Conservation (phyloP, 2,329 filamentous ascomycete genomes). For the Gyromitra esculenta region DNA sequence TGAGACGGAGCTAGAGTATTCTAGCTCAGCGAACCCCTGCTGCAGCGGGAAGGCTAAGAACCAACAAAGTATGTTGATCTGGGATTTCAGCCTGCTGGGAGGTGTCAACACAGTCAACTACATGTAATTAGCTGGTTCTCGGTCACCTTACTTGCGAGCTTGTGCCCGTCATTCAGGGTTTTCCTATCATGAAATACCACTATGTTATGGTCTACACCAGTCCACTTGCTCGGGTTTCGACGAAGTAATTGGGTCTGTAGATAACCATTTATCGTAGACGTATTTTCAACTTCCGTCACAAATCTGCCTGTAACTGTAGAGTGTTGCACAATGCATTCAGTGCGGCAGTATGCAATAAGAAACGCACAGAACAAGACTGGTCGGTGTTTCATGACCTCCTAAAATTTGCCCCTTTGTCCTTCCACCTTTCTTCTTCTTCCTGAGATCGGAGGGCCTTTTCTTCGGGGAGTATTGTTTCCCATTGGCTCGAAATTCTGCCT, state of each 20-base stretch:
- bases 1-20: not conserved
- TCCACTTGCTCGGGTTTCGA: not conserved
- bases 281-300: slow-evolving; percentile 1
- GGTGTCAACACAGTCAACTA: not conserved
- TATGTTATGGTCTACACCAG: not conserved
- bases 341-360: slow-evolving; percentile 4
- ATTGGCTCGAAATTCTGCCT: slow-evolving; percentile 10
- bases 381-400: slow-evolving; percentile 16
- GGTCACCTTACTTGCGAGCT: not conserved
- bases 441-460: not conserved
- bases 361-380: slow-evolving; percentile 4
- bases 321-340: slow-evolving; percentile 21
- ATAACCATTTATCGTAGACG: not conserved
- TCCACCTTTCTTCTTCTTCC: not conserved
- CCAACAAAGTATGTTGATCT: not conserved
- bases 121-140: not conserved
- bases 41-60: slow-evolving; percentile 6
- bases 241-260: not conserved
- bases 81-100: not conserved
- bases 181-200: not conserved
- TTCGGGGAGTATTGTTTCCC: not conserved
- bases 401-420: not conserved
- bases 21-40: slow-evolving; percentile 2
- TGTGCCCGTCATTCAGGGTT: slow-evolving; percentile 1
- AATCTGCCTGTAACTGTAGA: slow-evolving; percentile 2